Conservation (phyloP, 345 rosid species). For the Lenwebbia sp. region DNA sequence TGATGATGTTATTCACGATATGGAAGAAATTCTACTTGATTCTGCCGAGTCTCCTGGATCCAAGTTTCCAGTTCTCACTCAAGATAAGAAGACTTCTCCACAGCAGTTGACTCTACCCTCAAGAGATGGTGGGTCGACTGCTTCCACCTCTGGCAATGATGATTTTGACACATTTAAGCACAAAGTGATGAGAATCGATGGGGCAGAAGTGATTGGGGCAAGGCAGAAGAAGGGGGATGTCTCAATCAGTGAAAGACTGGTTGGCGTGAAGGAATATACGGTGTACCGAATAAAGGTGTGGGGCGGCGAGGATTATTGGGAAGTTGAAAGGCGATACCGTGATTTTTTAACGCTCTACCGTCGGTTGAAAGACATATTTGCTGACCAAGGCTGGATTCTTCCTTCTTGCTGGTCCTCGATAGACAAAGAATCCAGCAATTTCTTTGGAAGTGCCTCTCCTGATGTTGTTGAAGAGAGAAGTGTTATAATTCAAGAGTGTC, state of each 20-base stretch:
- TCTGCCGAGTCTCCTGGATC: slow-evolving; percentile 62
- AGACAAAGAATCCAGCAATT: slow-evolving; percentile 71
- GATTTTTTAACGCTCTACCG: slow-evolving; percentile 81
- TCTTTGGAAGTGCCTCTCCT: slow-evolving; percentile 81
- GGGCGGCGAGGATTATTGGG: slow-evolving; percentile 80
- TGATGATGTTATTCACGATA: slow-evolving; percentile 87
- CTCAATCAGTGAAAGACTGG: slow-evolving; percentile 85
- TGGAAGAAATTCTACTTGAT: slow-evolving; percentile 92
- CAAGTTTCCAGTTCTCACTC: slow-evolving; percentile 23
- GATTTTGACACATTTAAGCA: slow-evolving; percentile 23
- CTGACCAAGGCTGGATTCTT: slow-evolving; percentile 75
- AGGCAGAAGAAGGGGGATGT: slow-evolving; percentile 90
- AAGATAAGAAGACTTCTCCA: slow-evolving; percentile 36
- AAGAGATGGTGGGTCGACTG: slow-evolving; percentile 74
- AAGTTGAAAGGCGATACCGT: slow-evolving; percentile 87
- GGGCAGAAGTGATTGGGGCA: slow-evolving; percentile 82
- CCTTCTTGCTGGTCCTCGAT: slow-evolving; percentile 82
- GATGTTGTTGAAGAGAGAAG: slow-evolving; percentile 81
- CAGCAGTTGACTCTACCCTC: slow-evolving; percentile 36
- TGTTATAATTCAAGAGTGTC: slow-evolving; percentile 75
- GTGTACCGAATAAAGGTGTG: slow-evolving; percentile 69
- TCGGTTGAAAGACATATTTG: slow-evolving; percentile 59
- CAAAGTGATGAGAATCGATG: slow-evolving; percentile 44
- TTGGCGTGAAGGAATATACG: slow-evolving; percentile 91
- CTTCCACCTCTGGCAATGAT: slow-evolving; percentile 56